These are phyloP conservation scores for Basidiobolus heterosporus DNA, from an alignment of 371 early-diverging fungal species.

Conservation along the genomic window DNA sequence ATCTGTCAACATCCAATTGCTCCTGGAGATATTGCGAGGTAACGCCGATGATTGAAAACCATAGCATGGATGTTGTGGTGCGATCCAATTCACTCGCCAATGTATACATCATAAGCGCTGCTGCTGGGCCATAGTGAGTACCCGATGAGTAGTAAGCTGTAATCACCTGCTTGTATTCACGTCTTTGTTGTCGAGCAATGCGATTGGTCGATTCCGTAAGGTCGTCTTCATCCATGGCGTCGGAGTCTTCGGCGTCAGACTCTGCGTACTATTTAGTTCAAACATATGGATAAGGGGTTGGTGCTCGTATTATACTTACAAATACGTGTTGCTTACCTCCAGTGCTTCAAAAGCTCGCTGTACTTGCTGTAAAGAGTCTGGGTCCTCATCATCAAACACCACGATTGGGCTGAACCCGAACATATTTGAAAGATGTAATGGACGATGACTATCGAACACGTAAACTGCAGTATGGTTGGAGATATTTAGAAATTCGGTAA, in stretches of 20 bases:
- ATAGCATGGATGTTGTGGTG: conserved; percentile 35
- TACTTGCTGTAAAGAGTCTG: conserved; percentile 38
- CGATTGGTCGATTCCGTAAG: conserved; percentile 9
- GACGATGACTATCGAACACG: conserved; percentile 76
- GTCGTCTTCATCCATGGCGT: conserved; percentile 10
- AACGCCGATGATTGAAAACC: conserved; percentile 11
- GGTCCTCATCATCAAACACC: conserved; percentile 64
- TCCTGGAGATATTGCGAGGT: too few species aligned
- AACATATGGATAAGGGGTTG: neutral
- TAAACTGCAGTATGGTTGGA: conserved; percentile 43
- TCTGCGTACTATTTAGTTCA: conserved; percentile 6
- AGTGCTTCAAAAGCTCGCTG: conserved; percentile 46
- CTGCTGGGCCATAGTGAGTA: conserved; percentile 32
- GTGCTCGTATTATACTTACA: conserved; percentile 2
- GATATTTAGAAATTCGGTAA: conserved; percentile 39
- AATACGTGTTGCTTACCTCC: conserved; percentile 19
- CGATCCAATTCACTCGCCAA: conserved; percentile 34
- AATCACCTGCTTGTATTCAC: conserved; percentile 14
- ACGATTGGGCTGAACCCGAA: conserved; percentile 39
- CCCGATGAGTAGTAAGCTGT: conserved; percentile 38
- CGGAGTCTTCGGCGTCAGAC: conserved; percentile 11
- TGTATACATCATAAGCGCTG: conserved; percentile 30
- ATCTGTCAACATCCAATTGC: conserved; percentile 4
- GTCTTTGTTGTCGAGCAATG: too few species aligned
- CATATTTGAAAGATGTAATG: conserved; percentile 63